Percentiles rank a stretch among this genome's conserved stretches.
Conservation (phyloP, 768 basidiomycete species). For the Postia placenta region DNA sequence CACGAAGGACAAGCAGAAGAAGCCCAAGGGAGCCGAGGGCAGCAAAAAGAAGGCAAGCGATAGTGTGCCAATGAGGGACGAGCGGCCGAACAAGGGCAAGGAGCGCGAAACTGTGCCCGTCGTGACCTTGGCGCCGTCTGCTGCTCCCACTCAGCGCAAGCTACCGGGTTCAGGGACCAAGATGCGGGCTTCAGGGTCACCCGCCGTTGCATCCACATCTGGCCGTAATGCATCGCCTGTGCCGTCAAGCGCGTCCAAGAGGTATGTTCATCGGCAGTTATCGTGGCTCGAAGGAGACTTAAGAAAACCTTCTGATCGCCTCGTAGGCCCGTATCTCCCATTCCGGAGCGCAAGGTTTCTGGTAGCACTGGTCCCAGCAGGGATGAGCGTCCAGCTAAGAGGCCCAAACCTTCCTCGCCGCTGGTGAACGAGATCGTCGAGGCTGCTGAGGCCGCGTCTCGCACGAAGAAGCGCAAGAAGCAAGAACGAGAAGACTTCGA, state of each 20-base stretch:
- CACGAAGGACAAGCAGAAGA: constrained; percentile 23
- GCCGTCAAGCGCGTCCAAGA: constrained; percentile 15
- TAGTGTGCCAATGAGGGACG: constrained; percentile 42
- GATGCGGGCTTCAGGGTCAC: constrained; percentile 25
- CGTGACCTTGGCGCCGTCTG: constrained; percentile 8
- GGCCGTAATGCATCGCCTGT: constrained; percentile 10
- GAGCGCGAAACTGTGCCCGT: constrained; percentile 11
- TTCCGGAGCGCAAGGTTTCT: constrained; percentile 7
- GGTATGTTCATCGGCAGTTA: too few species aligned
- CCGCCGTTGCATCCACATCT: constrained; percentile 5
- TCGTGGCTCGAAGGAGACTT: too few species aligned
- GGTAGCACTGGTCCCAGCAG: not conserved
- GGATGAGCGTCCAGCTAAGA: constrained; percentile 19
- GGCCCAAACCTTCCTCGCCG: constrained; percentile 14
- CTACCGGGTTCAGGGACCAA: constrained; percentile 46
- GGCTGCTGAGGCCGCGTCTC: not conserved
- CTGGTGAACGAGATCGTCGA: constrained; percentile 11
- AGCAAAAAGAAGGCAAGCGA: constrained; percentile 13
- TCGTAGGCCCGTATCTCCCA: constrained; percentile 5
- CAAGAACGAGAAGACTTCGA: not conserved
- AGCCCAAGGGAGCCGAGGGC: constrained; percentile 11
- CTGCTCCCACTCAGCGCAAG: constrained; percentile 24
- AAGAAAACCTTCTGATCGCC: constrained; percentile 18
- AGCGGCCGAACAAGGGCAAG: constrained; percentile 26
- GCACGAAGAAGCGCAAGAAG: constrained; percentile 21